These are phyloP conservation scores for Saturnispora sanitii DNA, from an alignment of 805 yeast species.

Conservation along the genomic window DNA sequence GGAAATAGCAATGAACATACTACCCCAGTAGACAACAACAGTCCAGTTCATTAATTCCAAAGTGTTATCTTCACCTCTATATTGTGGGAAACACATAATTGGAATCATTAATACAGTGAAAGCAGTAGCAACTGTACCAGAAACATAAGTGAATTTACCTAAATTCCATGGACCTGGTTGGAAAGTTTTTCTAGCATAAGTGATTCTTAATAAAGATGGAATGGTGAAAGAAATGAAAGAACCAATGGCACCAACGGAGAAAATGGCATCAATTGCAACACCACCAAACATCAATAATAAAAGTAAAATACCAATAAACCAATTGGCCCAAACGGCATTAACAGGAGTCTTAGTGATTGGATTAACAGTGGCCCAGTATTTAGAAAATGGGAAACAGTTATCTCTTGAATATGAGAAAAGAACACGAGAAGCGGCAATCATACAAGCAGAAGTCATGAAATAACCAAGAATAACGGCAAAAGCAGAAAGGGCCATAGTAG, in stretches of 20 bases:
- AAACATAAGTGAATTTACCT: constrained; percentile 41
- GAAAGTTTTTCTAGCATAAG: constrained; percentile 43
- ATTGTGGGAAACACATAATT: constrained; percentile 47
- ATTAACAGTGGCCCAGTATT: constrained; percentile 40
- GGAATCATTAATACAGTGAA: constrained; percentile 50
- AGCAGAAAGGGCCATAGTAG: constrained; percentile 35
- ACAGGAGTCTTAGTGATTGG: constrained; percentile 49
- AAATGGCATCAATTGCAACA: constrained; percentile 58
- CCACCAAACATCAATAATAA: constrained; percentile 55
- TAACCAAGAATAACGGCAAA: constrained; percentile 36
- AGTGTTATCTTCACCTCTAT: constrained; percentile 30
- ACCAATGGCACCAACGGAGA: constrained; percentile 65
- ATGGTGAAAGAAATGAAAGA: constrained; percentile 58
- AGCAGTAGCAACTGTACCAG: constrained; percentile 39
- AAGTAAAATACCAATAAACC: constrained; percentile 43
- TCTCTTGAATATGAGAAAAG: constrained; percentile 62
- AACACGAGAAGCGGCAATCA: constrained; percentile 59
- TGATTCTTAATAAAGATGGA: constrained; percentile 51
- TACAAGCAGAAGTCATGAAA: constrained; percentile 48
- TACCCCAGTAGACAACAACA: constrained; percentile 48
- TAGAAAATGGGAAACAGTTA: constrained; percentile 53
- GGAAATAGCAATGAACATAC: constrained; percentile 39
- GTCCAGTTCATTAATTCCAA: constrained; percentile 55
- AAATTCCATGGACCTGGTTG: constrained; percentile 60
- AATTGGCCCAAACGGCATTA: constrained; percentile 53